Evolutionary conservation across 306 rosid species (phyloP), one percentile per base, ranked within the genome.

Genomic region (Quercus suber): DNA sequence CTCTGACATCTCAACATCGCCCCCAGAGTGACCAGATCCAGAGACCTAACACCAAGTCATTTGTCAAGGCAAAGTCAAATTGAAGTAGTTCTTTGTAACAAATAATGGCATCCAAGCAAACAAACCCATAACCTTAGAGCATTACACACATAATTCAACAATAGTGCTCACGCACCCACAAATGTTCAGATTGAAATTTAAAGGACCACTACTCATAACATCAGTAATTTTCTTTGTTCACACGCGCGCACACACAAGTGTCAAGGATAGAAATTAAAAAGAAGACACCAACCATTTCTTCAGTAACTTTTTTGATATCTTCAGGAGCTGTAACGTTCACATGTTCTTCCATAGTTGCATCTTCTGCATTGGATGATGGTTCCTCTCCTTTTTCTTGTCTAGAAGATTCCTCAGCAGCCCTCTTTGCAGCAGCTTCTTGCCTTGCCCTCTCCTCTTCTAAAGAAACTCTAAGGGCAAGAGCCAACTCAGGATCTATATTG

Each of bases 401-500:
- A 63, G 73, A 55, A 76, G 84, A 74, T 75, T 85, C 86, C 13
- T 82, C 86, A 67, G 82, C 72, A 74, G 82, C 83, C 75, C 76
- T 76, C 69, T 82, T 79, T 20, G 86, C 89, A 68, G 86, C 84
- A 68, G 77, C 79, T 78, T 86, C 89, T 67, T 79, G 84, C 75
- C 89, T 86, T 5, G 86, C 89, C 53, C 89, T 71, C 74, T 86
- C 89, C 84, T 82, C 86, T 76, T 82, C 86, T 84, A 86, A 76
- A 33, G 84, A 86, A 68, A 86, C 89, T 86, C 86, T 76, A 20
- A 86, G 89, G 52, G 89, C 86, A 58, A 86, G 86, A 73, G 86
- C 89, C 18, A 82, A 82, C 80, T 86, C 86, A 52, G 89, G 84
- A 67, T 86, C 82, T 27, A 79, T 18, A 56, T 82, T 85, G 55